Conservation (phyloP, 805 yeast species). For the Lipomyces sp. region DNA sequence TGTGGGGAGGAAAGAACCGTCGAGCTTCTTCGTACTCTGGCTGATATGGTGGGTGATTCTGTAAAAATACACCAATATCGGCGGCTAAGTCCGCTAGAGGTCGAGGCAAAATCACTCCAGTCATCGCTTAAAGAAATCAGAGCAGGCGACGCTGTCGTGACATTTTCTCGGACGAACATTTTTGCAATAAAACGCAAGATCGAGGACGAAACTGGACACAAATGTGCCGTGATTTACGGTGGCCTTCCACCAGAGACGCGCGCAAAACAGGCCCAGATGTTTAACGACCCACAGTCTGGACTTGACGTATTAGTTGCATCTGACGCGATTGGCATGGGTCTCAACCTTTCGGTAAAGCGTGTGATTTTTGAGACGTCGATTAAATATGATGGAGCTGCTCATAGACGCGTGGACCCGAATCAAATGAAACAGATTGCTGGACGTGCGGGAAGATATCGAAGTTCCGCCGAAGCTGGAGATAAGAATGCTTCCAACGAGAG, state of each 20-base stretch:
- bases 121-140: slow-evolving; percentile 44
- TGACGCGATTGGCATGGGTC: slow-evolving; percentile 97
- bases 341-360: slow-evolving; percentile 75
- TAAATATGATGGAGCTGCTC: slow-evolving; percentile 67
- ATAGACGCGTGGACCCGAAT: slow-evolving; percentile 53
- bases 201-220: slow-evolving; percentile 57
- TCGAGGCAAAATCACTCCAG: slow-evolving; percentile 42
- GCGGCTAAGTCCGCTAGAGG: slow-evolving; percentile 67
- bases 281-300: slow-evolving; percentile 63
- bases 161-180: slow-evolving; percentile 74
- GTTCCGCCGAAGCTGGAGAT: slow-evolving; percentile 20
- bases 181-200: slow-evolving; percentile 65
- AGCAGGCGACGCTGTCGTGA: slow-evolving; percentile 85
- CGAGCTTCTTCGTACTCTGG: slow-evolving; percentile 58
- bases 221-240: slow-evolving; percentile 90
- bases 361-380: slow-evolving; percentile 65
- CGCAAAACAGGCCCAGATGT: slow-evolving; percentile 72
- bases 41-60: slow-evolving; percentile 72
- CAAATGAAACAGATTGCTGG: slow-evolving; percentile 92
- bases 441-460: slow-evolving; percentile 78
- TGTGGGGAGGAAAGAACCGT: slow-evolving; percentile 92
- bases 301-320: slow-evolving; percentile 88
- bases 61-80: slow-evolving; percentile 66
- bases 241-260: slow-evolving; percentile 95
- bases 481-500: slow-evolving; percentile 6